phyloP scores from a whole-genome alignment of 116 monocot species.

The Iris pallida region DNA sequence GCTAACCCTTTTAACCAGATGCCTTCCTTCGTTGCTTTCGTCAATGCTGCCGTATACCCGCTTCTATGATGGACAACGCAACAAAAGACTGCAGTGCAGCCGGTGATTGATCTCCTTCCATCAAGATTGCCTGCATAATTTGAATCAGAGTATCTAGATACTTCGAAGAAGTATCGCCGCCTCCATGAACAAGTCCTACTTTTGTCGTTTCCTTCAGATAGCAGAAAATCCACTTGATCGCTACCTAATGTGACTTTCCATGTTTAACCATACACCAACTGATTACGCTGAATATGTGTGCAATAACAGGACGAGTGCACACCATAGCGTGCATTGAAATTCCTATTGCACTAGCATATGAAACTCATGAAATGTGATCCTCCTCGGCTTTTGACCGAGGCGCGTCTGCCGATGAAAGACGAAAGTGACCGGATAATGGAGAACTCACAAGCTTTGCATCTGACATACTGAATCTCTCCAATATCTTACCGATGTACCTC shows the following conservation, averaged over 20 bases:
- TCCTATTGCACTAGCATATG: neutral
- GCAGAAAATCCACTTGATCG: neutral
- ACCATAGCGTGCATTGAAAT: neutral
- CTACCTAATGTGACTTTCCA: neutral
- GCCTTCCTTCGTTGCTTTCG: neutral
- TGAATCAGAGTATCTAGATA: neutral
- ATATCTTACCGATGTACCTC: neutral
- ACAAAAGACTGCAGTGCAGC: too few species aligned
- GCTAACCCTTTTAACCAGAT: neutral
- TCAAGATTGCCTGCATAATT: neutral
- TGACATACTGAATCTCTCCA: neutral
- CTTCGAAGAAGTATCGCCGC: neutral
- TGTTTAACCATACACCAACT: neutral
- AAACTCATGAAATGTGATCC: neutral
- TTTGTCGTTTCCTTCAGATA: neutral
- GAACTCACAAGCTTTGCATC: neutral
- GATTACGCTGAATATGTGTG: neutral
- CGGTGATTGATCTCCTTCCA: neutral
- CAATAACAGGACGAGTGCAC: neutral
- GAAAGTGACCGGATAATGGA: neutral
- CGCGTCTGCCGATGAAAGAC: too few species aligned
- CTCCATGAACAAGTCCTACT: neutral
- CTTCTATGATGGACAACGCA: too few species aligned
- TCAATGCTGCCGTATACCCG: too few species aligned
- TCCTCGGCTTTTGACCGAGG: too few species aligned